Base-by-base conservation (phyloP, 345 rosid species). In the Lenwebbia sp. region DNA sequence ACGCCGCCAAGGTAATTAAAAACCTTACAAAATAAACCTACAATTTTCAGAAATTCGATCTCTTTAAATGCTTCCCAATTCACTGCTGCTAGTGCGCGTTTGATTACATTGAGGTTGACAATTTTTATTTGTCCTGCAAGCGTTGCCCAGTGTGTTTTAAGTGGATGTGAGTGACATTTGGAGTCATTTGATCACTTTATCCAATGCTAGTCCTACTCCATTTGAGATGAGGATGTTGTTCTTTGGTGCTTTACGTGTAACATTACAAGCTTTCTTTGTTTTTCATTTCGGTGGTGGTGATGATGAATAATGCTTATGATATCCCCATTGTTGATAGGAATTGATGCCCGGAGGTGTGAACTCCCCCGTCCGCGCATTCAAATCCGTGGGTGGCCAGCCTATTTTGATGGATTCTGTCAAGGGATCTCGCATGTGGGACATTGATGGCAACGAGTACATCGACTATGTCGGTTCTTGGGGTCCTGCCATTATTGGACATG, bases 381-480 rank as follows among this genome's bases (percentile, higher is more conserved):
- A 94, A 90, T 96, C 99, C 28, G 99, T 96, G 50, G 99, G 99
- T 57, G 99, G 99, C 47, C 98, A 96, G 55, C 98, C 99, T 1
- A 93, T 98, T 60, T 81, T 96, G 86, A 85, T 98, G 8, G 99
- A 98, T 91, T 92, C 98, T 44, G 98, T 95, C 30, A 95, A 96
- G 93, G 99, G 99, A 70, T 95, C 97, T 74, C 93, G 85, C 83
- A 95, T 96, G 96, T 92, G 98, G 98, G 99, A 97, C 86, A 93
- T 97, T 25, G 98, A 97, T 93, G 99, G 99, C 51, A 97, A 97
- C 44, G 96, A 94, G 91, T 97, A 95, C 88, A 91, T 96, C 53
- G 99, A 97, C 90, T 97, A 96, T 83, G 99, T 95, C 81, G 99
- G 99, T 65, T 96, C 99, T 83, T 96, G 99, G 99, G 99, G 99